Evolutionary conservation across 192 early-diverging fungal genomes (phyloP), one percentile per base, ranked within the genome.

Genomic region (Backusella circina): DNA sequence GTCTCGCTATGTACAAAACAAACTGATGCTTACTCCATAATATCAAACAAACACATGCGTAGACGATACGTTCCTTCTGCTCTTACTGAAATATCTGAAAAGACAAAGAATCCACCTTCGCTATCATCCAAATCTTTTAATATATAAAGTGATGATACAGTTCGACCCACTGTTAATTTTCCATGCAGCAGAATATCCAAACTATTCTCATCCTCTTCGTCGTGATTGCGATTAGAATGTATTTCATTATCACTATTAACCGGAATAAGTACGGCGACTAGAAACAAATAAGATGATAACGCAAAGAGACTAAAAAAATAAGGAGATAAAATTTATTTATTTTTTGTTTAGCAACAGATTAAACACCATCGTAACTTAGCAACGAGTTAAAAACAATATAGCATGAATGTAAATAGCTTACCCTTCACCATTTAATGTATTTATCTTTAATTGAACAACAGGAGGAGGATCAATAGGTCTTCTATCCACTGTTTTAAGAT

Each of bases 91-190:
- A 97, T 84, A 80, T 97, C 96, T 13, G 96, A 93, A 82, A 97
- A 97, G n/a, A 97, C 95, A 86, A 97, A 97, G 76, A 96, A 97
- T 0, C 91, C 95, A 18, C 94, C 93, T 65, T 94, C 93, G n/a
- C 82, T 85, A 69, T 90, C 87, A 70, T 95, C 92, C 35, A 92
- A 83, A 68, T 96, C 95, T 72, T 92, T 94, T 35, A 96, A 81
- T 15, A 93, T 89, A 68, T 93, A 94, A 54, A 96, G 83, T 18
- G 95, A 96, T 0, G 94, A 95, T 23, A 97, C 95, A 12, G 93
- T 93, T n/a, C 93, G 94, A 2, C 96, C 96, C 0, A 94, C 93
- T 39, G 93, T 95, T 18, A 71, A 21, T 37, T 26, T 64, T 10
- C 94, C 93, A 70, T 95, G 93, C 69, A 90, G 91, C 74, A 96